Evolutionary conservation across 2,329 filamentous ascomycete genomes (phyloP), one percentile per base, ranked within the genome.

Genomic region (Penicillium palitans): DNA sequence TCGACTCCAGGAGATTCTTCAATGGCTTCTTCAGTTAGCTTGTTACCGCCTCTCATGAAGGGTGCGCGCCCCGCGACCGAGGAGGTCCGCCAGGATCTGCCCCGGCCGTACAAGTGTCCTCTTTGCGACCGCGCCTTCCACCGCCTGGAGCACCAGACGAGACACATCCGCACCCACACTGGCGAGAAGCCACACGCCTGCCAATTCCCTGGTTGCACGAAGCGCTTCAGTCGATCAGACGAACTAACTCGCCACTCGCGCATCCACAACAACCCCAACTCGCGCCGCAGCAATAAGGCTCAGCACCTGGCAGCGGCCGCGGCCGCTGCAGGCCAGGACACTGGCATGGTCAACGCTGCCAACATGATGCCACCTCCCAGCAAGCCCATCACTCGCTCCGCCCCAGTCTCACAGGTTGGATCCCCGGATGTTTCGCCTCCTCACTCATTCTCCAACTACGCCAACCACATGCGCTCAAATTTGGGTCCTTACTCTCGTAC

Each of bases 251-350:
- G 93, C 61, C 93, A 99, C 79, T 97, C 93, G 74, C 87, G 93
- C 75, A 99, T 99, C 80, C 93, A 99, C 85, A 97, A 91, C 86
- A 99, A 98, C 79, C 93, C 95, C 59, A 98, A 98, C 83, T 97
- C 93, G 58, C 85, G 95, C 73, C 84, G 93, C 72, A 93, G 91
- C 66, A 96, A 96, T 83, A 96, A 96, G 82, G 86, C 87, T 60
- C 82, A 87, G 72, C 82, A 83, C 60, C 79, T 84, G 55, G 84
- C 84, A n/a, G 81, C 83, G 13, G 81, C 84, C 10, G 81, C 82
- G 4, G 81, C 82, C 1, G 81, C 81, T 3, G 81, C 83, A 15
- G 75, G 74, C 49, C 80, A 86, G 62, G 83, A 85, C 63, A 78
- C 78, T 52, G 73, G 73, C 40, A 73, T 76, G 66, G 68, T 65